Evolutionary conservation across 768 basidiomycete species (phyloP).

Genomic region (Macrolepiota albuminosa): DNA sequence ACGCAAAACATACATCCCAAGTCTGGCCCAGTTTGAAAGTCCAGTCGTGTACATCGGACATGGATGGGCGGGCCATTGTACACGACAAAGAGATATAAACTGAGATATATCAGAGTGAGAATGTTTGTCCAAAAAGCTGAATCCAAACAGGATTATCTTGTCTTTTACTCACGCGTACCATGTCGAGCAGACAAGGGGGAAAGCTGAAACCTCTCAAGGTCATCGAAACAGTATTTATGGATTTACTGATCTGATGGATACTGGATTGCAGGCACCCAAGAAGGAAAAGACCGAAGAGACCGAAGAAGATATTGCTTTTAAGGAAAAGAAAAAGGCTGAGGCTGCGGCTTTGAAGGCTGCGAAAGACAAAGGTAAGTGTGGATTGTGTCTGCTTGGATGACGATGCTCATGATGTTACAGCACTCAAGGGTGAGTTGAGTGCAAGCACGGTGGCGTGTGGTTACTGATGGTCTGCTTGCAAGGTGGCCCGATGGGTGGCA

Average conservation of each 20-base stretch:
- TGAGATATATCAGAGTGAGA: neutral
- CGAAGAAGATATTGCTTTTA: conserved; percentile 69
- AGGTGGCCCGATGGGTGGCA: conserved; percentile 67
- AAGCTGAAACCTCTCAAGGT: conserved; percentile 89
- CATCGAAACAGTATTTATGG: conserved; percentile 1
- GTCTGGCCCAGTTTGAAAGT: conserved; percentile 19
- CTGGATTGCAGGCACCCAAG: conserved; percentile 62
- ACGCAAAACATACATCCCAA: conserved; percentile 34
- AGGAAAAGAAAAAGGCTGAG: conserved; percentile 74
- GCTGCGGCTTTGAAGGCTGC: conserved; percentile 69
- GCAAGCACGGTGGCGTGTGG: neutral
- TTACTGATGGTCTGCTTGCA: conserved; percentile 3
- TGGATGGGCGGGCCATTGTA: conserved; percentile 1
- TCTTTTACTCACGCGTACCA: conserved; percentile 19
- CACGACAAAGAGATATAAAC: neutral
- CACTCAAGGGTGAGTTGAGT: conserved; percentile 45
- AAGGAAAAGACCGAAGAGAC: conserved; percentile 71
- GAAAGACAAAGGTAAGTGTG: conserved; percentile 62
- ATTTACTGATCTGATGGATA: conserved; percentile 1
- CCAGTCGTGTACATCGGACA: conserved; percentile 8
- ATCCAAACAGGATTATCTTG: conserved; percentile 5
- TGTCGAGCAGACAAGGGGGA: conserved; percentile 74
- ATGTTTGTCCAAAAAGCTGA: conserved; percentile 7
- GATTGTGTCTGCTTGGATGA: conserved; percentile 1
- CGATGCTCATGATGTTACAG: conserved; percentile 24